Evolutionary conservation across 805 yeast species (phyloP).

Genomic region (Kodamaea kakaduensis): DNA sequence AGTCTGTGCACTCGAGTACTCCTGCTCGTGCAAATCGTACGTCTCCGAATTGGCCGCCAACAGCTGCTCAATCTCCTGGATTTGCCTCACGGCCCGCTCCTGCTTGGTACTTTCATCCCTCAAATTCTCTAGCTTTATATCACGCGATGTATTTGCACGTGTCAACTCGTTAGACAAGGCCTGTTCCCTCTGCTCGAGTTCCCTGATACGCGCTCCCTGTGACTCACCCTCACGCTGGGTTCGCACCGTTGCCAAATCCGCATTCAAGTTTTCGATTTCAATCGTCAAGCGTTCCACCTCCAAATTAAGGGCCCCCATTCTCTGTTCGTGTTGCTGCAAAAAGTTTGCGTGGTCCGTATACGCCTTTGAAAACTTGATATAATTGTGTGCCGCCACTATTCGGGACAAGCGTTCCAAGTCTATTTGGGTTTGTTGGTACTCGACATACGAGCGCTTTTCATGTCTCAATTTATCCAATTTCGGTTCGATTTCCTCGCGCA

Average conservation of each 20-base stretch:
- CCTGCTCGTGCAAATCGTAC: conserved; percentile 41
- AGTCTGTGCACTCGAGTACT: conserved; percentile 42
- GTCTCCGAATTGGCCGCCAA: conserved; percentile 33
- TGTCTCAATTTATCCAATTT: conserved; percentile 73
- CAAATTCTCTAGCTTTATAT: conserved; percentile 53
- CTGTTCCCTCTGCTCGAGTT: conserved; percentile 55
- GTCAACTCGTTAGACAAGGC: conserved; percentile 60
- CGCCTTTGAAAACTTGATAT: conserved; percentile 37
- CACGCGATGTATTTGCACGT: conserved; percentile 60
- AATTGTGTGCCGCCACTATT: conserved; percentile 77
- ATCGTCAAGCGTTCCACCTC: conserved; percentile 43
- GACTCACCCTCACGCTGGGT: conserved; percentile 53
- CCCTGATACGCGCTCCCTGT: conserved; percentile 58
- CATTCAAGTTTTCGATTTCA: conserved; percentile 57
- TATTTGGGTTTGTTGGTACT: conserved; percentile 79
- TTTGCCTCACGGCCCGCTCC: conserved; percentile 27
- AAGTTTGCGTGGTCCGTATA: conserved; percentile 42
- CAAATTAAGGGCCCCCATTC: conserved; percentile 38
- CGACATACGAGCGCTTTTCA: conserved; percentile 79
- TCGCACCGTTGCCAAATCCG: conserved; percentile 56
- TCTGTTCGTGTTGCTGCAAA: conserved; percentile 38
- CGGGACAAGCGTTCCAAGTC: conserved; percentile 73
- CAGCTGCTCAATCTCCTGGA: conserved; percentile 28
- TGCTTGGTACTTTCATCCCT: conserved; percentile 48
- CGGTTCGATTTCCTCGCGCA: conserved; percentile 89